Evolutionary conservation across 768 basidiomycete species (phyloP).

Genomic region (Nidularia sp.): DNA sequence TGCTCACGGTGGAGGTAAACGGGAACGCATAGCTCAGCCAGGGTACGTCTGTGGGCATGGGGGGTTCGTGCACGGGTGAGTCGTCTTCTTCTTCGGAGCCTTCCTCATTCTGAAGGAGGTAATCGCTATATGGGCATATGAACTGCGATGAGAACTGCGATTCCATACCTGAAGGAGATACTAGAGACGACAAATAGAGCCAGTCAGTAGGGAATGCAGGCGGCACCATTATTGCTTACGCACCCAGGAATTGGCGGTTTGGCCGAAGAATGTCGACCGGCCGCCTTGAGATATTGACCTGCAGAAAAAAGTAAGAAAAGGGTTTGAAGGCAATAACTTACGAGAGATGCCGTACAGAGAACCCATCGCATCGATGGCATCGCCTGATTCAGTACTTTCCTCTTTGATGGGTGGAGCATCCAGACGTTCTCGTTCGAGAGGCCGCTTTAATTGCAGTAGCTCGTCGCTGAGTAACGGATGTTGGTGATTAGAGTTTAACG

Average conservation of each 20-base stretch:
- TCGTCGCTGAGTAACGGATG: slow-evolving; percentile 63
- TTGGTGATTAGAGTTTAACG: slow-evolving; percentile 36
- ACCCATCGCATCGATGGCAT: slow-evolving; percentile 60
- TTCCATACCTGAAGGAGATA: slow-evolving; percentile 59
- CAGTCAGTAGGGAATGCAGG: not conserved
- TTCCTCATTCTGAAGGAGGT: slow-evolving; percentile 48
- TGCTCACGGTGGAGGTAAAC: slow-evolving; percentile 39
- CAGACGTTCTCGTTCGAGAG: slow-evolving; percentile 54
- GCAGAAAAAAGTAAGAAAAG: slow-evolving; percentile 5
- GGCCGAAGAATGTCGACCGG: slow-evolving; percentile 61
- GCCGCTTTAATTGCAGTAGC: slow-evolving; percentile 62
- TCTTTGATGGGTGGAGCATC: slow-evolving; percentile 31
- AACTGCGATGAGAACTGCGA: not conserved
- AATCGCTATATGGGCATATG: slow-evolving; percentile 4
- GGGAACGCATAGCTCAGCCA: slow-evolving; percentile 64
- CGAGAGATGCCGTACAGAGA: slow-evolving; percentile 43
- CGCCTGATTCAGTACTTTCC: slow-evolving; percentile 44
- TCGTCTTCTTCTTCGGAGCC: slow-evolving; percentile 52
- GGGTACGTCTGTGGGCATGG: slow-evolving; percentile 47
- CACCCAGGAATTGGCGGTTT: slow-evolving; percentile 69
- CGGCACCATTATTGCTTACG: slow-evolving; percentile 11
- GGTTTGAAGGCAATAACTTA: slow-evolving; percentile 1
- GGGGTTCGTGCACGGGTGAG: slow-evolving; percentile 25
- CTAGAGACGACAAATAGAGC: slow-evolving; percentile 12
- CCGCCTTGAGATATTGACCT: slow-evolving; percentile 64